Evolutionary conservation across 331 rosid species (phyloP).

Genomic region (Pyracantha coccinea): DNA sequence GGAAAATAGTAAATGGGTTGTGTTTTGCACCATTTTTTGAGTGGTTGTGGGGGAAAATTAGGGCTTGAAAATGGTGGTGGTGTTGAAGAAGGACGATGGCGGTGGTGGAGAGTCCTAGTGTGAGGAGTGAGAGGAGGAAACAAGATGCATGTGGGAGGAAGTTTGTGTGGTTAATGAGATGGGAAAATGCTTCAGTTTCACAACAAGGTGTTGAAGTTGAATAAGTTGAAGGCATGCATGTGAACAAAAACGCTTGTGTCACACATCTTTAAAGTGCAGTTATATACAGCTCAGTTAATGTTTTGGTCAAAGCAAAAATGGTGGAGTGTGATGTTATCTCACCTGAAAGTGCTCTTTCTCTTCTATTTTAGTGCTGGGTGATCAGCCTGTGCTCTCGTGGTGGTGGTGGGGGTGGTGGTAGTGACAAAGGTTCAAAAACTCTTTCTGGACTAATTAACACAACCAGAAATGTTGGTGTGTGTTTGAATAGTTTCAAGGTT

Average conservation of each 20-base stretch:
- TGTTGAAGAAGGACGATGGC: constrained; percentile 3
- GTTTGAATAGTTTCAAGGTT: not conserved
- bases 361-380: not conserved
- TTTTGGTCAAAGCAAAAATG: constrained; percentile 3
- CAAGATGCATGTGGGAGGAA: constrained; percentile 57
- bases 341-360: constrained; percentile 1
- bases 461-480: constrained; percentile 13
- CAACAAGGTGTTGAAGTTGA: constrained; percentile 38
- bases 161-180: constrained; percentile 12
- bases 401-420: not conserved
- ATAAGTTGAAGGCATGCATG: constrained; percentile 38
- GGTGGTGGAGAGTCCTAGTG: not conserved
- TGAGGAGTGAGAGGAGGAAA: constrained; percentile 37
- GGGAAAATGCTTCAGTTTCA: constrained; percentile 51
- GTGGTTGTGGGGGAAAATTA: constrained; percentile 6
- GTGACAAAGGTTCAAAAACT: not conserved
- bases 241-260: constrained; percentile 38
- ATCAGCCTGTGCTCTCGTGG: not conserved
- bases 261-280: not conserved
- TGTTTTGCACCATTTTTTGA: constrained; percentile 35
- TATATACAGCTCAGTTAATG: not conserved
- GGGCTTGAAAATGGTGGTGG: constrained; percentile 1
- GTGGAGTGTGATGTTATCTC: not conserved
- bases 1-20: not conserved
- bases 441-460: not conserved